Conservation (phyloP, 2,329 filamentous ascomycete genomes). For the Pseudogymnoascus sp. region DNA sequence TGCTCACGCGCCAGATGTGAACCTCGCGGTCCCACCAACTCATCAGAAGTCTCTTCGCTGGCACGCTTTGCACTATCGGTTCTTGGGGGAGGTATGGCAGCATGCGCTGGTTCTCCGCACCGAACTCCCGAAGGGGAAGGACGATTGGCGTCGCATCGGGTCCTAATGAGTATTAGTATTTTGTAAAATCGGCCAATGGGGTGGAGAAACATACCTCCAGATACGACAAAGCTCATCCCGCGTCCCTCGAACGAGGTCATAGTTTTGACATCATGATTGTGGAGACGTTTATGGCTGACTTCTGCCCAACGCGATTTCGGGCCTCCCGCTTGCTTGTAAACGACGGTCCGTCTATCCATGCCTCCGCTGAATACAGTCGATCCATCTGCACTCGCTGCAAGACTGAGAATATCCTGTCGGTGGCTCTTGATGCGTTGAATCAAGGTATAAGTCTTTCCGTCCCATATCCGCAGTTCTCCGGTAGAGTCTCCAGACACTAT, state of each 20-base stretch:
- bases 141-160: slow-evolving; percentile 80
- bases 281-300: slow-evolving; percentile 76
- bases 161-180: slow-evolving; percentile 45
- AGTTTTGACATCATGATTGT: slow-evolving; percentile 90
- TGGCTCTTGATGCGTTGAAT: slow-evolving; percentile 80
- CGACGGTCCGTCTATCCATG: slow-evolving; percentile 79
- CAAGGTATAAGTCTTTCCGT: slow-evolving; percentile 84
- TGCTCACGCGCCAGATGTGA: slow-evolving; percentile 64
- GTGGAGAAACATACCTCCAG: slow-evolving; percentile 62
- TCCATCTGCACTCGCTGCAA: slow-evolving; percentile 76
- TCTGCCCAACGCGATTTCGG: slow-evolving; percentile 70
- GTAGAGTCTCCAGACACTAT: slow-evolving; percentile 94
- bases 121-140: slow-evolving; percentile 69
- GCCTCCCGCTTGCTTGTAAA: slow-evolving; percentile 63
- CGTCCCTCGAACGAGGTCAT: slow-evolving; percentile 84
- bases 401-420: slow-evolving; percentile 79
- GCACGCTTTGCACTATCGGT: slow-evolving; percentile 64
- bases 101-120: slow-evolving; percentile 70
- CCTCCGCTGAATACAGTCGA: slow-evolving; percentile 79
- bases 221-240: slow-evolving; percentile 78
- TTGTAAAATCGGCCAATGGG: slow-evolving; percentile 6
- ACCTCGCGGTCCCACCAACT: slow-evolving; percentile 91
- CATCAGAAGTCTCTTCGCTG: slow-evolving; percentile 66
- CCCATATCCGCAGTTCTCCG: slow-evolving; percentile 88
- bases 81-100: slow-evolving; percentile 79